Evolutionary conservation across 495 filamentous ascomycete species (phyloP).

Genomic region (Jackrogersella multiformis): DNA sequence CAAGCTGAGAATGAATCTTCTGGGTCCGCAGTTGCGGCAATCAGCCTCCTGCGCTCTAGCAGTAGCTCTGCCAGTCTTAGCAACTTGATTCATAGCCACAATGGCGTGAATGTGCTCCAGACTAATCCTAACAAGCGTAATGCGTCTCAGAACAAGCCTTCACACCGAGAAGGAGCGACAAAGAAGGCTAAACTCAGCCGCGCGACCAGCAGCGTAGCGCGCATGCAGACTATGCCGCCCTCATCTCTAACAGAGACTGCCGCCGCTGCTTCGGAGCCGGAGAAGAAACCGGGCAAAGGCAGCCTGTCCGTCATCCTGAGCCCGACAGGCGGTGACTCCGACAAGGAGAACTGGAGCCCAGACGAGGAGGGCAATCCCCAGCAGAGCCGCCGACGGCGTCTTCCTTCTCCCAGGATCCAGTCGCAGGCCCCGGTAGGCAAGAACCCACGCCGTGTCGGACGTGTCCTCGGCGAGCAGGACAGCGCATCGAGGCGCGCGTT

Average conservation of each 20-base stretch:
- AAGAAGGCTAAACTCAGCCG: conserved; percentile 73
- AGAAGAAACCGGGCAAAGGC: conserved; percentile 51
- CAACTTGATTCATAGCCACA: conserved; percentile 47
- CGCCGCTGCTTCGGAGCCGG: conserved; percentile 26
- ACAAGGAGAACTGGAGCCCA: conserved; percentile 91
- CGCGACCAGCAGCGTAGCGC: conserved; percentile 71
- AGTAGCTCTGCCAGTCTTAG: conserved; percentile 60
- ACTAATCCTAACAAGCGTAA: conserved; percentile 67
- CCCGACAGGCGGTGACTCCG: conserved; percentile 69
- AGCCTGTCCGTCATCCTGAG: conserved; percentile 44
- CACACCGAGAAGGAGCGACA: conserved; percentile 57
- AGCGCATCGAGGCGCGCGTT: conserved; percentile 28
- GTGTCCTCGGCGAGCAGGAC: conserved; percentile 46
- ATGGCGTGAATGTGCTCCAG: conserved; percentile 55
- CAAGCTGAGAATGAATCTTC: conserved; percentile 77
- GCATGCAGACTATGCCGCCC: conserved; percentile 63
- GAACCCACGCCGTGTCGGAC: conserved; percentile 52
- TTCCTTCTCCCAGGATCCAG: conserved; percentile 25
- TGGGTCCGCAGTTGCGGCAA: conserved; percentile 75
- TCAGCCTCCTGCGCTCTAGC: conserved; percentile 73
- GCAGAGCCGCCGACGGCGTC: conserved; percentile 37
- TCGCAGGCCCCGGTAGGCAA: conserved; percentile 12
- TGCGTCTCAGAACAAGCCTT: conserved; percentile 56
- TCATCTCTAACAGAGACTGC: conserved; percentile 34
- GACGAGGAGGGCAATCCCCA: conserved; percentile 58